These are phyloP conservation scores for Taphrina wiesneri DNA, from an alignment of 1,139 yeast species.

Conservation along the genomic window DNA sequence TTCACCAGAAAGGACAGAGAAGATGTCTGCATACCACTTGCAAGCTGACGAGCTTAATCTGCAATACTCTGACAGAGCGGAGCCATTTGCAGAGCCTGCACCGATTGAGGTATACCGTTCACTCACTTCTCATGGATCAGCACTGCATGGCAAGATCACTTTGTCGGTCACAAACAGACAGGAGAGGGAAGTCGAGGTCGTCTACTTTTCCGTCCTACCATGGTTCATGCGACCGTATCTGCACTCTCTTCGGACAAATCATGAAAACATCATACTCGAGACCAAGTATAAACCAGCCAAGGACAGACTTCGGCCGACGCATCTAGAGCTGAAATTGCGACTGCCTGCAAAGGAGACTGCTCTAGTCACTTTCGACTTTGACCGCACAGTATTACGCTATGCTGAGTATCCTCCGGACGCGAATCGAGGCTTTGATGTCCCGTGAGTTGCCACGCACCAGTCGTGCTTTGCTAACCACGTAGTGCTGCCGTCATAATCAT, in stretches of 20 bases:
- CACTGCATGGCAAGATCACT: conserved; percentile 69
- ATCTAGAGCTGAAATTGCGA: conserved; percentile 65
- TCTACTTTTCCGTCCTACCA: conserved; percentile 81
- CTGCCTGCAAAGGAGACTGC: conserved; percentile 68
- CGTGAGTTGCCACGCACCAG: conserved; percentile 56
- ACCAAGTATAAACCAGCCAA: conserved; percentile 72
- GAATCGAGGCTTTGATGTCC: conserved; percentile 93
- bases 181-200: conserved; percentile 51
- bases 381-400: conserved; percentile 76
- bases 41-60: conserved; percentile 16
- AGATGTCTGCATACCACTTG: neutral
- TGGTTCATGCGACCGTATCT: conserved; percentile 89
- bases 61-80: neutral
- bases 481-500: conserved; percentile 53
- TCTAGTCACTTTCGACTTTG: conserved; percentile 74
- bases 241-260: conserved; percentile 56
- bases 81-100: conserved; percentile 48
- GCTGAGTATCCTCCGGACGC: conserved; percentile 99
- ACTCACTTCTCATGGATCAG: conserved; percentile 48
- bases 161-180: conserved; percentile 71
- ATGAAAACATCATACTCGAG: conserved; percentile 52
- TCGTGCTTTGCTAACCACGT: conserved; percentile 50
- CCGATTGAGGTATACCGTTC: conserved; percentile 81
- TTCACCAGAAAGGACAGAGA: neutral
- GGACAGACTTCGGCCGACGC: conserved; percentile 80